Conservation (phyloP, 2,329 filamentous ascomycete species). For the Plenodomus lindquistii region DNA sequence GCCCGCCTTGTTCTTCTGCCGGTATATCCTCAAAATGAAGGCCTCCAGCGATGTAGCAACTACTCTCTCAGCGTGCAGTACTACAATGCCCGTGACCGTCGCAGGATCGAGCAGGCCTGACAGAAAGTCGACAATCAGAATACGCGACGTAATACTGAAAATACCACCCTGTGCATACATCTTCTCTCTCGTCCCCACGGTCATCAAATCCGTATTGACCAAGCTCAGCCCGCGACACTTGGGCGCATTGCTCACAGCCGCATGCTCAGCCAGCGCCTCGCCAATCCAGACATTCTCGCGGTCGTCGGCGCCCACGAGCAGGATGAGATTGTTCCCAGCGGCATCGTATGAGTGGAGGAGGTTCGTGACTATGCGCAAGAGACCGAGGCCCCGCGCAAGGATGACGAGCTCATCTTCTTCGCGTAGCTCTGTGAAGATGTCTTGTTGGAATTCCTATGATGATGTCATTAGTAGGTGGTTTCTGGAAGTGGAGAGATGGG, state of each 20-base stretch:
- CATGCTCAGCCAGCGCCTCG: constrained; percentile 93
- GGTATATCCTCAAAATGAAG: constrained; percentile 90
- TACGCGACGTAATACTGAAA: constrained; percentile 94
- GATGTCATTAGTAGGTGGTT: constrained; percentile 29
- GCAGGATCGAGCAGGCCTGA: constrained; percentile 81
- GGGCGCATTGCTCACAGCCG: constrained; percentile 81
- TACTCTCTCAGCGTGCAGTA: constrained; percentile 86
- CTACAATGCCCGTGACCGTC: constrained; percentile 82
- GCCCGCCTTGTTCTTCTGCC: constrained; percentile 90
- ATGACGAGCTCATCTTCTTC: constrained; percentile 92
- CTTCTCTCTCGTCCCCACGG: constrained; percentile 82
- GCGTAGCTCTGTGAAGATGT: constrained; percentile 74
- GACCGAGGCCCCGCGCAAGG: constrained; percentile 86
- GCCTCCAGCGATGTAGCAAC: constrained; percentile 88
- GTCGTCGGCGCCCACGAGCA: constrained; percentile 87
- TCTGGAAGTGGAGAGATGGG: constrained; percentile 2
- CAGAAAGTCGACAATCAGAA: constrained; percentile 89
- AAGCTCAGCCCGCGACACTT: constrained; percentile 84
- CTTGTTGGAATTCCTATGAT: constrained; percentile 81
- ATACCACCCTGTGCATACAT: constrained; percentile 89
- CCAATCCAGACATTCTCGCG: constrained; percentile 97
- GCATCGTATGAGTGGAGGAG: constrained; percentile 96
- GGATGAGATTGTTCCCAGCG: constrained; percentile 87
- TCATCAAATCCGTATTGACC: constrained; percentile 94
- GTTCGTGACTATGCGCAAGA: constrained; percentile 92